Base-by-base conservation (phyloP, 257 asterid species). In the Nicotiana benthamiana region DNA sequence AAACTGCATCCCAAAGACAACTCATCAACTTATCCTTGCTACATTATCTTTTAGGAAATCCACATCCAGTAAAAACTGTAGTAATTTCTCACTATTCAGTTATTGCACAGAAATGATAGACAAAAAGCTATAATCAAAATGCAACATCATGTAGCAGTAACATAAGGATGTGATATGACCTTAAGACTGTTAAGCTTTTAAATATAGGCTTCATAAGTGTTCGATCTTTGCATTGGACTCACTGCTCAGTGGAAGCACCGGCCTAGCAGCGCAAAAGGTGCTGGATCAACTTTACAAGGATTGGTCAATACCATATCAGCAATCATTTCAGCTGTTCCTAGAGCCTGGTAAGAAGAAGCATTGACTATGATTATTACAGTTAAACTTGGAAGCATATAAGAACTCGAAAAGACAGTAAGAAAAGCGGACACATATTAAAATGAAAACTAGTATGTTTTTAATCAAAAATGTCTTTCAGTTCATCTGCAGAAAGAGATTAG, bases 261-360 rank as follows among this genome's bases (percentile, higher is more conserved):
- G 54, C 72, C 77, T 82, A 84, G 87, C 75, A 89, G 80, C 24
- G 94, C 86, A 82, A 86, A 95, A 26, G 99, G 97, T 1, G 86
- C 81, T 4, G 94, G 91, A 75, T 92, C 85, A 74, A 95, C 94
- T 79, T 82, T 87, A 51, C 62, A 87, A 51, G 96, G 90, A 90
- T 87, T 92, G 79, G 86, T 92, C 88, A 93, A 78, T 68, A 95
- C 93, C 97, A 90, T 88, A 86, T 95, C 90, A 81, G 80, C 90
- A 68, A 95, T 82, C 99, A 95, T 87, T 87, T 95, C 99, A 81
- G 99, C 98, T 53, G 99, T 95, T 83, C 96, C 99, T 83, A 90
- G 26, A 76, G 99, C 97, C 98, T 92, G 90, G 53, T 46, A 60
- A 57, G 5, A 81, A 22, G 75, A 40, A 76, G 78, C 28, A 64